Conservation (phyloP, 225 moss, liverwort and hornwort species). For the Ulota crispa region DNA sequence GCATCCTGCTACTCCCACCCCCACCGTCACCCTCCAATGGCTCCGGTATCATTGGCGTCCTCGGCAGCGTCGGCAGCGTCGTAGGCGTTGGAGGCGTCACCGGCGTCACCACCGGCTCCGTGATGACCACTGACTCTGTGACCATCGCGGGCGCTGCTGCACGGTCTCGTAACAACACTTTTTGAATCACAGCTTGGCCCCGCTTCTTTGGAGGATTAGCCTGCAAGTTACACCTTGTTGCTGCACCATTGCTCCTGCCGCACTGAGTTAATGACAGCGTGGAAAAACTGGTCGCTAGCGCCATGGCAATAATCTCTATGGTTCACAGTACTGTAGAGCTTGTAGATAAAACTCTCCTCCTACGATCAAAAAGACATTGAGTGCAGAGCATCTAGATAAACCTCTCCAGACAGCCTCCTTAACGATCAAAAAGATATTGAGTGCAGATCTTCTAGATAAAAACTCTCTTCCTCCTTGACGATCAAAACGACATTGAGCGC, state of each 20-base stretch:
- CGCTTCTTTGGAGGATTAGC: conserved; percentile 14
- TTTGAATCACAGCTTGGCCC: not conserved
- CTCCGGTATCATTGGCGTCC: too few relatives aligned
- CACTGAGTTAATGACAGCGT: not conserved
- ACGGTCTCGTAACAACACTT: not conserved
- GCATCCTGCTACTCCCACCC: not conserved
- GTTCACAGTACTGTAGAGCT: not conserved
- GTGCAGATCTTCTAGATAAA: not conserved
- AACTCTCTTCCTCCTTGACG: not conserved
- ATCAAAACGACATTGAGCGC: too few relatives aligned
- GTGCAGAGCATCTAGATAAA: not conserved
- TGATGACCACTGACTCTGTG: not conserved
- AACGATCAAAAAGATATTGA: too few relatives aligned
- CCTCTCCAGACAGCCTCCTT: not conserved
- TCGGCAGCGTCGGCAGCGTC: not conserved
- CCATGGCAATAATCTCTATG: conserved; percentile 3
- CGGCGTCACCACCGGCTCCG: not conserved
- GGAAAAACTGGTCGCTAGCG: not conserved
- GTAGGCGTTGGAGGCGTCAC: not conserved
- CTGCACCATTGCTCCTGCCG: not conserved
- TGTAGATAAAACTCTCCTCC: not conserved
- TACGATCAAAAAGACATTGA: not conserved
- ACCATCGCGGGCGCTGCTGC: not conserved
- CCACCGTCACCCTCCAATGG: not conserved
- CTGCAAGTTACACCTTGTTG: conserved; percentile 10